A percentile compares a stretch with the other conserved stretches of the same genome.
Evolutionary conservation across 2,329 filamentous ascomycete species (phyloP).

Genomic region (Diaporthe caulivora): DNA sequence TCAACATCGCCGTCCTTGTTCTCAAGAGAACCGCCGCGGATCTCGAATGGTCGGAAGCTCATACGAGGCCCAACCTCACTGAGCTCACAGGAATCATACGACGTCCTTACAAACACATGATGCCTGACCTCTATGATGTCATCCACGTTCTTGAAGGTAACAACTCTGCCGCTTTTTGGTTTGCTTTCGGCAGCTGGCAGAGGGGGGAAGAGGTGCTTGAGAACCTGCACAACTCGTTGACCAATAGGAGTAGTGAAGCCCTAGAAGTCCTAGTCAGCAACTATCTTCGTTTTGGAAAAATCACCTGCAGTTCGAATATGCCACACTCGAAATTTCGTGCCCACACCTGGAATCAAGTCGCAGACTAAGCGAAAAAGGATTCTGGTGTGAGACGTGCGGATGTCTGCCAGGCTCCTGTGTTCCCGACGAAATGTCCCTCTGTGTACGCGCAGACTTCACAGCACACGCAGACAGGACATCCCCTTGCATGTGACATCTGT

Average conservation of each 20-base stretch:
- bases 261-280: constrained; percentile 32
- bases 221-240: constrained; percentile 84
- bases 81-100: constrained; percentile 89
- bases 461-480: neutral
- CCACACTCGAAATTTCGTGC: neutral
- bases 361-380: too few relatives aligned
- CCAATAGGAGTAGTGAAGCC: constrained; percentile 88
- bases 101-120: constrained; percentile 90
- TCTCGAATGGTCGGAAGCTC: constrained; percentile 98
- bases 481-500: neutral
- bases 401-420: too few relatives aligned
- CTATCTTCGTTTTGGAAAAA: neutral
- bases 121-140: constrained; percentile 94
- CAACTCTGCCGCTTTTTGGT: constrained; percentile 87
- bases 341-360: neutral
- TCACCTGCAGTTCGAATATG: neutral
- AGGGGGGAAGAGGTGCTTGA: constrained; percentile 95
- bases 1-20: constrained; percentile 96
- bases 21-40: constrained; percentile 89
- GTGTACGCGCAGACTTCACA: neutral
- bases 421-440: too few relatives aligned
- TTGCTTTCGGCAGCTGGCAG: constrained; percentile 79
- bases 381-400: too few relatives aligned
- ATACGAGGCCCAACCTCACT: constrained; percentile 93
- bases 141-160: constrained; percentile 95